Conservation (phyloP, 768 basidiomycete species). For the Royoungia palumana region DNA sequence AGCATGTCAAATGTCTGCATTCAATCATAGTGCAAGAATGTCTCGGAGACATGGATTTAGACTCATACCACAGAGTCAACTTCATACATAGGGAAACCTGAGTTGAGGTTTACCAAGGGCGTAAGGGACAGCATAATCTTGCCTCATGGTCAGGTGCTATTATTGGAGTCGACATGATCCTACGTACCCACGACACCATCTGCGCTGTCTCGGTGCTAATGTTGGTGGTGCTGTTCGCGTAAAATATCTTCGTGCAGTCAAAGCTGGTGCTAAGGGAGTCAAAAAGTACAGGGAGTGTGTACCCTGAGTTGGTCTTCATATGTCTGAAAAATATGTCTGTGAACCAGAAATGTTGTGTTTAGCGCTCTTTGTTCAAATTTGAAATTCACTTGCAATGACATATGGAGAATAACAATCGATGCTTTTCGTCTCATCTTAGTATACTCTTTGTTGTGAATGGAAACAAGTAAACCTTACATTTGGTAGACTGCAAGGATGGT, state of each 20-base stretch:
- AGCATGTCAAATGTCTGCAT: slow-evolving; percentile 54
- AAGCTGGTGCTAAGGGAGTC: background rate
- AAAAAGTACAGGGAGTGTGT: background rate
- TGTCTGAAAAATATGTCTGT: slow-evolving; percentile 68
- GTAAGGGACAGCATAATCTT: slow-evolving; percentile 54
- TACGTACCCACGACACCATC: slow-evolving; percentile 45
- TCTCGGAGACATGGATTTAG: no score
- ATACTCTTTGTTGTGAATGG: no score
- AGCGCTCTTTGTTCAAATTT: no score
- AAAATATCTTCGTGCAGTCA: slow-evolving; percentile 51
- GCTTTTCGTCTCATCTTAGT: slow-evolving; percentile 20
- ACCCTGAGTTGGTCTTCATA: slow-evolving; percentile 70
- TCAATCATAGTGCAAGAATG: no score
- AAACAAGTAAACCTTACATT: slow-evolving; percentile 34
- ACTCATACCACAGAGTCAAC: slow-evolving; percentile 34
- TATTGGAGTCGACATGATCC: background rate
- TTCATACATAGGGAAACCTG: slow-evolving; percentile 55
- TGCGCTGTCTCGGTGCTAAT: slow-evolving; percentile 53
- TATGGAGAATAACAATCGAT: slow-evolving; percentile 48
- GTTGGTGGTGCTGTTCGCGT: slow-evolving; percentile 63
- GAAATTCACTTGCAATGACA: slow-evolving; percentile 40
- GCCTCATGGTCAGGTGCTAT: background rate
- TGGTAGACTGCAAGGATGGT: slow-evolving; percentile 38
- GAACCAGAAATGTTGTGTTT: no score
- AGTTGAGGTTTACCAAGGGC: slow-evolving; percentile 65